A percentile compares a stretch with the other conserved stretches of the same genome.
Conservation (phyloP, 805 yeast genomes). For the Soucietia sequanensis region DNA sequence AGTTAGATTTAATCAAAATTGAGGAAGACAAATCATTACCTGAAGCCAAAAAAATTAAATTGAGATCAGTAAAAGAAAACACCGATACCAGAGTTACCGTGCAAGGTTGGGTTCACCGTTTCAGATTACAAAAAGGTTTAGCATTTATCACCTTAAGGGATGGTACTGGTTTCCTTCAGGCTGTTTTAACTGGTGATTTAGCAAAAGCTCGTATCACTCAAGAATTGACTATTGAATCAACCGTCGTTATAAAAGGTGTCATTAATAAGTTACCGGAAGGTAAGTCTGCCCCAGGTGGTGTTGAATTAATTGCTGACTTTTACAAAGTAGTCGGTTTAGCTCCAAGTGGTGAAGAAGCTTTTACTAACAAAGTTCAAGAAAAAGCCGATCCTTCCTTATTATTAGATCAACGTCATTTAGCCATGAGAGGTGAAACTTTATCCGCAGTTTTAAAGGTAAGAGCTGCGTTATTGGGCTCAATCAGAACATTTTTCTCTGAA, state of each 20-base stretch:
- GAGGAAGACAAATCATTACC: slow-evolving; percentile 75
- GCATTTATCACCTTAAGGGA: slow-evolving; percentile 92
- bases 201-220: slow-evolving; percentile 86
- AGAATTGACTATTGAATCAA: slow-evolving; percentile 84
- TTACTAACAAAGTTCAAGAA: slow-evolving; percentile 92
- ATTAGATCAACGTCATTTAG: slow-evolving; percentile 91
- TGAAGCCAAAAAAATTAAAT: slow-evolving; percentile 63
- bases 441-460: slow-evolving; percentile 94
- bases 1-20: slow-evolving; percentile 69
- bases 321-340: slow-evolving; percentile 90
- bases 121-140: slow-evolving; percentile 88
- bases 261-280: slow-evolving; percentile 89
- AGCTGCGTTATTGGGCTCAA: slow-evolving; percentile 67
- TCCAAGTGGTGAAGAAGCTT: slow-evolving; percentile 93
- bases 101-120: slow-evolving; percentile 95
- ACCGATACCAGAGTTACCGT: slow-evolving; percentile 73
- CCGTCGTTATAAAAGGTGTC: slow-evolving; percentile 77
- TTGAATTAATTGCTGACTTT: slow-evolving; percentile 88
- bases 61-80: slow-evolving; percentile 49
- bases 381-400: slow-evolving; percentile 89
- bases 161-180: slow-evolving; percentile 89
- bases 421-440: slow-evolving; percentile 94
- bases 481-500: slow-evolving; percentile 76
- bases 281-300: slow-evolving; percentile 95
- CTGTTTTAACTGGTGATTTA: slow-evolving; percentile 84